Base-by-base conservation (phyloP, 345 rosid species). In the Noccaea caerulescens region DNA sequence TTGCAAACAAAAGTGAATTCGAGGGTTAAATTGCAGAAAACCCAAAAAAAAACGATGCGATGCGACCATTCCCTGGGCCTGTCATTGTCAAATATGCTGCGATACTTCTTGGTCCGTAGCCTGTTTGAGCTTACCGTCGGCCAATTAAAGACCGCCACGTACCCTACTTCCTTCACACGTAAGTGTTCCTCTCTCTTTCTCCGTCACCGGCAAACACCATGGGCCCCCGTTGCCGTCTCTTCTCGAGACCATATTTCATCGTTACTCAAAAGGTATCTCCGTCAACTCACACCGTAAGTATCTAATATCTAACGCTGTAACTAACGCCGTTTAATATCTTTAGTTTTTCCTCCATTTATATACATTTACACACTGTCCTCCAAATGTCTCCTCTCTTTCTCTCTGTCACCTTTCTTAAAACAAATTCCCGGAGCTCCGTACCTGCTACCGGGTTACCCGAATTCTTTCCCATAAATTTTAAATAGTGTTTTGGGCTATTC, bases 181-280 rank as follows among this genome's bases (percentile, higher is more conserved):
- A 76, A 75, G 56, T 10, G 34, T 53, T 2, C 30, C 69, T 43
- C 71, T 68, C 66, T 38, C 75, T 62, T 63, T 63, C 68, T 59
- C 78, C 79, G 75, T 69, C 70, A 62, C 79, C 76, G 71, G 75
- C 79, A 44, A 76, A 70, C 72, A 64, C 58, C 0, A 63, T 64
- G 80, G 80, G 76, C 63, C 80, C 75, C 58, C 43, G 42, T n/a
- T 76, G 80, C 72, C 68, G 67, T 70, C 71, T 76, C 67, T 76
- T 76, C 30, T 51, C 50, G 67, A 76, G 80, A 76, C 76, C 80
- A 63, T 38, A 32, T 49, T 70, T 69, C 75, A 69, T 61, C 70
- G 69, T 61, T 54, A 68, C 69, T 53, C 76, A 10, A 67, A 76
- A 50, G 47, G 41, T 39, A 56, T 18, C 71, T 64, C 80, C 76